Conservation (phyloP, 805 yeast genomes). For the Kregervanrija pseudodelftensis region DNA sequence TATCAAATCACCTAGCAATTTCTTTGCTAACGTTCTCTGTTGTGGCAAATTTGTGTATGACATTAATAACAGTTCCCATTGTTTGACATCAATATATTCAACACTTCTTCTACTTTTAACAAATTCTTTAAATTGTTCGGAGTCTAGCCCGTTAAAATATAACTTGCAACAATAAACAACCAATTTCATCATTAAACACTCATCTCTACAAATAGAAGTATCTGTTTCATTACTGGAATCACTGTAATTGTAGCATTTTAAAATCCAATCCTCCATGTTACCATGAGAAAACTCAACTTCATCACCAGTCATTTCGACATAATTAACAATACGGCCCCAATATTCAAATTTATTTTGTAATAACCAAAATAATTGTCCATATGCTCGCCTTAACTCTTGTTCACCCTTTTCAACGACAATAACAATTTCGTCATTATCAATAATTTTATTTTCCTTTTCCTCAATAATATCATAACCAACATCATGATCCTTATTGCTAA, state of each 20-base stretch:
- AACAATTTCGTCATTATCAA: not conserved
- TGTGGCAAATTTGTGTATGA: conserved; percentile 40
- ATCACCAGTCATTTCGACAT: conserved; percentile 18
- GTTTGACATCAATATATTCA: conserved; percentile 12
- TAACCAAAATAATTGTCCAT: conserved; percentile 73
- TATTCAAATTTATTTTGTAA: conserved; percentile 80
- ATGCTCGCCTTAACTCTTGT: conserved; percentile 51
- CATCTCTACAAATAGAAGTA: conserved; percentile 54
- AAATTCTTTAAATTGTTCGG: conserved; percentile 18
- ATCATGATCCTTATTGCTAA: conserved; percentile 27
- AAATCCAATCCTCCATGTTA: conserved; percentile 29
- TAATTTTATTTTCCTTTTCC: conserved; percentile 19
- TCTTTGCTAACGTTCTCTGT: conserved; percentile 40
- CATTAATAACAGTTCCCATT: conserved; percentile 40
- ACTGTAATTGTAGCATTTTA: conserved; percentile 26
- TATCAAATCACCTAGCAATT: conserved; percentile 33
- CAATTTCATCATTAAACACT: conserved; percentile 54
- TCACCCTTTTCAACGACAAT: conserved; percentile 30
- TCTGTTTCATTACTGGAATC: conserved; percentile 9
- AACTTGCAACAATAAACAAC: conserved; percentile 39
- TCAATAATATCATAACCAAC: conserved; percentile 66
- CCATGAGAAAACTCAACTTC: conserved; percentile 16
- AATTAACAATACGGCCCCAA: conserved; percentile 46
- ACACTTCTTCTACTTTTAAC: conserved; percentile 20
- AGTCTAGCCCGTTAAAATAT: conserved; percentile 28